Percentiles rank a stretch among this genome's conserved stretches.
Conservation (phyloP, 1,139 yeast genomes). For the Scheffersomyces titani region DNA sequence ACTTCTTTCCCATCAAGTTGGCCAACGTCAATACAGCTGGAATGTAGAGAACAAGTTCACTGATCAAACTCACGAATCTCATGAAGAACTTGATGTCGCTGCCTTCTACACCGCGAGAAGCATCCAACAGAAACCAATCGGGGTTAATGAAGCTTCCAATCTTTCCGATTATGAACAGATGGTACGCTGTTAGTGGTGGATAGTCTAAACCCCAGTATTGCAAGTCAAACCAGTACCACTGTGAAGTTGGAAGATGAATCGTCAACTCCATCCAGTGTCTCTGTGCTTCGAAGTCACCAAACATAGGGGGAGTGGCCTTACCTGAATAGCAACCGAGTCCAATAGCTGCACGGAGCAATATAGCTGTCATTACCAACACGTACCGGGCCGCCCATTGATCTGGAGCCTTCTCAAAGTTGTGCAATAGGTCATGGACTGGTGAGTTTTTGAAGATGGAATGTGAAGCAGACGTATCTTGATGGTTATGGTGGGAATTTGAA, state of each 20-base stretch:
- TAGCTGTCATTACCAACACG: conserved; percentile 70
- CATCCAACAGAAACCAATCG: conserved; percentile 73
- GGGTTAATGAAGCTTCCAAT: conserved; percentile 65
- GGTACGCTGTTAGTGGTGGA: conserved; percentile 96
- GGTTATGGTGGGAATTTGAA: neutral
- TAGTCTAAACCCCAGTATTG: conserved; percentile 97
- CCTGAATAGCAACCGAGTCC: conserved; percentile 92
- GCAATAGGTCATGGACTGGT: conserved; percentile 43
- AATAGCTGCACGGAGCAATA: conserved; percentile 78
- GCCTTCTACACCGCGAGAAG: conserved; percentile 75
- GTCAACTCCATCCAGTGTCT: conserved; percentile 98
- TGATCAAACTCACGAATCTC: conserved; percentile 75
- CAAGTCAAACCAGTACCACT: conserved; percentile 90
- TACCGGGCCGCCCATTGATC: conserved; percentile 91
- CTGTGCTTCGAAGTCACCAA: conserved; percentile 97
- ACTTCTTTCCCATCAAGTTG: conserved; percentile 62
- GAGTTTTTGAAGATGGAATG: conserved; percentile 21
- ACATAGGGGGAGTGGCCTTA: conserved; percentile 65
- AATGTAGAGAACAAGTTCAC: conserved; percentile 73
- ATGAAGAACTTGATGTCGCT: conserved; percentile 72
- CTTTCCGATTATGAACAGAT: conserved; percentile 77
- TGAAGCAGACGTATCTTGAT: conserved; percentile 1
- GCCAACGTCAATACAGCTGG: conserved; percentile 79
- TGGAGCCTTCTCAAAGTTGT: conserved; percentile 56
- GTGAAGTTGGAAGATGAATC: conserved; percentile 62